These are phyloP conservation scores for Penicillium oxalicum DNA, from an alignment of 2,329 filamentous ascomycete species.

Conservation along the genomic window DNA sequence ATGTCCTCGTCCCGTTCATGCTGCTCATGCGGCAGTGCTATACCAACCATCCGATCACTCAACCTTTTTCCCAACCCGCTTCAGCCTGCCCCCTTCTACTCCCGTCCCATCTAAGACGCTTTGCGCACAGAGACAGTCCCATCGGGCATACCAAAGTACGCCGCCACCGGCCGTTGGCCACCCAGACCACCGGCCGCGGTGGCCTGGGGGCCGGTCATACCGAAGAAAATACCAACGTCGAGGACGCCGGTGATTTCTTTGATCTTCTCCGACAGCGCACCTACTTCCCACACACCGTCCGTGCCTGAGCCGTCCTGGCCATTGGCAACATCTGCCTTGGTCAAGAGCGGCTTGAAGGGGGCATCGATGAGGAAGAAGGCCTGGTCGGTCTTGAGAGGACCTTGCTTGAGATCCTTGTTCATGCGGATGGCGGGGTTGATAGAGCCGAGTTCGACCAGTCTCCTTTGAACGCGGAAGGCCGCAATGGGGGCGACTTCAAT, in stretches of 20 bases:
- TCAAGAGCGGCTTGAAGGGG: conserved; percentile 69
- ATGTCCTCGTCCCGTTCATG: background rate
- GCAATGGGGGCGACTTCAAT: conserved; percentile 89
- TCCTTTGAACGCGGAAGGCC: conserved; percentile 67
- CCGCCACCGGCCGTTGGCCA: conserved; percentile 85
- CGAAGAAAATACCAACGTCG: conserved; percentile 86
- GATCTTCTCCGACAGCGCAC: conserved; percentile 64
- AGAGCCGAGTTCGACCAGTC: conserved; percentile 68
- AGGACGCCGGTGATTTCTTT: conserved; percentile 80
- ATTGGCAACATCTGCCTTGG: conserved; percentile 50
- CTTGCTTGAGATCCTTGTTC: conserved; percentile 69
- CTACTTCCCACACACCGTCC: conserved; percentile 73
- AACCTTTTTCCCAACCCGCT: background rate
- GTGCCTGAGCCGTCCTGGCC: conserved; percentile 50
- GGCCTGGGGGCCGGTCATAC: conserved; percentile 68
- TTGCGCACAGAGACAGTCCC: conserved; percentile 57
- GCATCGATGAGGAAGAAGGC: conserved; percentile 88
- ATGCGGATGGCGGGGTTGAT: conserved; percentile 64
- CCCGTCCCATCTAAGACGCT: conserved; percentile 23
- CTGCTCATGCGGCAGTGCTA: background rate
- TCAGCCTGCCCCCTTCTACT: conserved; percentile 1
- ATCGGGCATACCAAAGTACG: conserved; percentile 89
- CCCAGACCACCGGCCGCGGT: conserved; percentile 56
- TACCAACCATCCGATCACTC: background rate
- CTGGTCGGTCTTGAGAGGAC: conserved; percentile 79